Evolutionary conservation across 805 yeast genomes (phyloP).

Genomic region (Saccharomycopsis fibuligera): DNA sequence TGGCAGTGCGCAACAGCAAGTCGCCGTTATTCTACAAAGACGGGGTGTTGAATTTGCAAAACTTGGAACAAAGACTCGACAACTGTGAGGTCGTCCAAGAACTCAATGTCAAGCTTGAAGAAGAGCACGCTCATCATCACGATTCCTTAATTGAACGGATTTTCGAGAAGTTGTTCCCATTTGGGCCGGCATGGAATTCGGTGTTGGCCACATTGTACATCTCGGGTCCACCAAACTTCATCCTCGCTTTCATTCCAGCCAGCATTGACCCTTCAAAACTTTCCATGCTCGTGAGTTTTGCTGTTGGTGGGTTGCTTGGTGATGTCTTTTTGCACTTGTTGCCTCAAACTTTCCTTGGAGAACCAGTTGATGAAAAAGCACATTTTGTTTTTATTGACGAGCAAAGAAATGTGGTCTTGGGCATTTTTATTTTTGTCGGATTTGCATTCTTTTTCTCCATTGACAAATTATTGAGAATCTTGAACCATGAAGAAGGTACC

Average conservation of each 20-base stretch:
- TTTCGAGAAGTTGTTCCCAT: conserved; percentile 41
- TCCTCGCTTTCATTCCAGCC: conserved; percentile 52
- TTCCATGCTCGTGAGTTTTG: conserved; percentile 58
- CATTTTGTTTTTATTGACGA: conserved; percentile 47
- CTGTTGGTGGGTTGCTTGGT: conserved; percentile 70
- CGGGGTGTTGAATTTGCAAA: conserved; percentile 39
- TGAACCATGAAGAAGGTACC: conserved; percentile 30
- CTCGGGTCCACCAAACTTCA: conserved; percentile 57
- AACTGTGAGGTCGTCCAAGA: conserved; percentile 36
- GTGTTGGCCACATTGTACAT: conserved; percentile 57
- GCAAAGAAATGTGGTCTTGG: conserved; percentile 41
- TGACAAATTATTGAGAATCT: conserved; percentile 53
- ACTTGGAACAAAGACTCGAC: conserved; percentile 27
- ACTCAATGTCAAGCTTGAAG: conserved; percentile 29
- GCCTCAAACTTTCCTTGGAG: conserved; percentile 61
- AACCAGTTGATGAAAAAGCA: conserved; percentile 35
- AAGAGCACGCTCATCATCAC: conserved; percentile 19
- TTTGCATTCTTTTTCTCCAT: conserved; percentile 53
- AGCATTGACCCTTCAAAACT: conserved; percentile 45
- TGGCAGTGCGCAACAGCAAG: too few relatives aligned
- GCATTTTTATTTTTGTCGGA: conserved; percentile 54
- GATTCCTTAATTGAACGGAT: conserved; percentile 31
- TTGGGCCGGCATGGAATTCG: conserved; percentile 59
- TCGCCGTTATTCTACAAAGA: conserved; percentile 31
- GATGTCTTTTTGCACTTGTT: conserved; percentile 67